Conservation (phyloP, 2,329 filamentous ascomycete genomes). For the Blumeria graminis region DNA sequence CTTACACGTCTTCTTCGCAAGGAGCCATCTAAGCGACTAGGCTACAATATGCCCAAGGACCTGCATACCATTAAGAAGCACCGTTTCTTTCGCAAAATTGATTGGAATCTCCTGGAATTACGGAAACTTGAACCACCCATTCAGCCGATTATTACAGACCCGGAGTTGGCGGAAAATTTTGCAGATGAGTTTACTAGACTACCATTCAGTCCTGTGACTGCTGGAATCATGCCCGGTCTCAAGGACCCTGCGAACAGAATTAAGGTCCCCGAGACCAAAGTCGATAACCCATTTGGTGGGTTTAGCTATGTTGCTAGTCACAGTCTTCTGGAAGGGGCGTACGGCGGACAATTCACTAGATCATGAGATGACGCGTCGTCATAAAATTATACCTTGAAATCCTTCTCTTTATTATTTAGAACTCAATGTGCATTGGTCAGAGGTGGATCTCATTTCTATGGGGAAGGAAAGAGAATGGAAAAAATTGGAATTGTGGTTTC, state of each 20-base stretch:
- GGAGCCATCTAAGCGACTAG: constrained; percentile 74
- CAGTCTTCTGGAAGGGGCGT: constrained; percentile 12
- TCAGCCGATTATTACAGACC: constrained; percentile 79
- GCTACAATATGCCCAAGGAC: constrained; percentile 73
- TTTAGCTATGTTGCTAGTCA: constrained; percentile 16
- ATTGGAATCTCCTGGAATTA: constrained; percentile 70
- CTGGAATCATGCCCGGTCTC: constrained; percentile 9
- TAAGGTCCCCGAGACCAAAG: neutral
- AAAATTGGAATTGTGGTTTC: no score
- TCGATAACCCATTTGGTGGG: constrained; percentile 14
- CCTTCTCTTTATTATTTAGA: no score
- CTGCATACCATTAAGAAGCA: constrained; percentile 69
- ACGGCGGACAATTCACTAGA: neutral
- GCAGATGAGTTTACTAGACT: constrained; percentile 74
- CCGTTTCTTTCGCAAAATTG: constrained; percentile 88
- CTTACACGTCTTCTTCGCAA: constrained; percentile 77
- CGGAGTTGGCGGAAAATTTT: constrained; percentile 92
- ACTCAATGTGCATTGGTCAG: no score
- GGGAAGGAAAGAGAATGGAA: no score
- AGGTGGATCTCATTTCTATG: no score
- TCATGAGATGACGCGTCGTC: neutral
- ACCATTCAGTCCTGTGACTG: constrained; percentile 48
- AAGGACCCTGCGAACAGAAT: constrained; percentile 3
- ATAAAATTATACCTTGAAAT: no score
- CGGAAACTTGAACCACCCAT: constrained; percentile 76